phyloP scores from a whole-genome alignment of 1,284 basidiomycete genomes.

The Xerocomus amazonicus region DNA sequence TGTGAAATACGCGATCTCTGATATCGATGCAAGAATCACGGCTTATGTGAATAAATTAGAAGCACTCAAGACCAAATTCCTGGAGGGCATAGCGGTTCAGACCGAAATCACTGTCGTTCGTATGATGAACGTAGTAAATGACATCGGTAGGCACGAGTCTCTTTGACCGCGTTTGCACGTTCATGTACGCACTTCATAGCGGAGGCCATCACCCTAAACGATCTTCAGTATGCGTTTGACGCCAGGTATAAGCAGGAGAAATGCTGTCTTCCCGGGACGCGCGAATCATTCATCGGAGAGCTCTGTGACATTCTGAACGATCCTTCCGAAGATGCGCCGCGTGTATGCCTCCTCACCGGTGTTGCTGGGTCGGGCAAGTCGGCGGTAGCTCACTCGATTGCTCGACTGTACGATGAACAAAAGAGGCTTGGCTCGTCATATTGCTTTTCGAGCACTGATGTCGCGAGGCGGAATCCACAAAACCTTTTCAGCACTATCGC shows the following conservation, averaged over 20 bases:
- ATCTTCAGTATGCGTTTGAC: not conserved
- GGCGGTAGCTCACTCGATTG: not conserved
- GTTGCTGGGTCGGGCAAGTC: not conserved
- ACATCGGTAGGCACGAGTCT: not conserved
- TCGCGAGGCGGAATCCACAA: not conserved
- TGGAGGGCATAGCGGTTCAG: not conserved
- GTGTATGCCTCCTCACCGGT: conserved; percentile 1
- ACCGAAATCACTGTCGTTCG: not conserved
- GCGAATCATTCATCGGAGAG: not conserved
- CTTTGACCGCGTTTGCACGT: no score
- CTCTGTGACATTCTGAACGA: conserved; percentile 16
- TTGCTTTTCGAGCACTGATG: not conserved
- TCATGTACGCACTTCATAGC: not conserved
- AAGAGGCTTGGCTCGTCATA: not conserved
- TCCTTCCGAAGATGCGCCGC: not conserved
- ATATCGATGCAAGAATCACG: not conserved
- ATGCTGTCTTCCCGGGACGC: not conserved
- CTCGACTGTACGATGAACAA: not conserved
- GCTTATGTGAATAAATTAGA: not conserved
- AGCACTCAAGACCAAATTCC: not conserved
- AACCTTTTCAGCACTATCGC: conserved; percentile 8
- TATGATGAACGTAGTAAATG: not conserved
- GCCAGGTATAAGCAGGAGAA: not conserved
- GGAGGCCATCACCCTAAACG: not conserved
- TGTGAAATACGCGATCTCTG: not conserved